Evolutionary conservation across 1,139 yeast species (phyloP), one percentile per base, ranked within the genome.

Genomic region (Candida neerlandica): DNA sequence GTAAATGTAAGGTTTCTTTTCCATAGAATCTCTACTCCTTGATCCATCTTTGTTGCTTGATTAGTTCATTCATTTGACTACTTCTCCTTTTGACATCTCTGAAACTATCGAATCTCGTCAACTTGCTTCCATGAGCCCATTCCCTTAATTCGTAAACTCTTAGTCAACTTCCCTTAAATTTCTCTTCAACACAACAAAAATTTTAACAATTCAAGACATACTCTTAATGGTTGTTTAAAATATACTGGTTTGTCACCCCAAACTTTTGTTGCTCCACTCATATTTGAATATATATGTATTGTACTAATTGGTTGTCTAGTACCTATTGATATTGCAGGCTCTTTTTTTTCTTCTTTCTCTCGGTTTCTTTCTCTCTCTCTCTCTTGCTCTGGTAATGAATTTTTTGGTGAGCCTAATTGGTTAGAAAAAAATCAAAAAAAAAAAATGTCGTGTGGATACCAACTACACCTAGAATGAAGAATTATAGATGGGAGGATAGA

Each of bases 211-310:
- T 27, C 27, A 11, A 26, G 19, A 79, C 86, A 54, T 77, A 82
- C 86, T 67, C 85, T 82, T 35, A 82, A 62, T 54, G 89, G 89
- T 61, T 82, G 81, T 62, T 80, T 81, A 68, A 66, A 83, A 65
- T 83, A 84, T 45, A 78, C 65, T 45, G 89, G 89, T 65, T 81
- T 80, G 32, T 77, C 81, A 37, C 81, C 81, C 75, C 77, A 74
- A 55, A 75, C 77, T 63, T 74, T 69, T 48, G 60, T 52, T 60
- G 57, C 62, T 60, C 58, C 62, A 54, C 62, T 62, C 66, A 61
- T 62, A 27, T 37, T 39, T 26, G 41, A 32, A 32, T 42, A 42
- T 42, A 23, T 32, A 33, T 33, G 49, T 46, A 38, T 42, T 41
- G 21, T 21, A 41, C 5, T 39, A 27, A n/a, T 44, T 52, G 41